Evolutionary conservation across 345 rosid species (phyloP), one percentile per base, ranked within the genome.

Genomic region (Nasturtium officinale): DNA sequence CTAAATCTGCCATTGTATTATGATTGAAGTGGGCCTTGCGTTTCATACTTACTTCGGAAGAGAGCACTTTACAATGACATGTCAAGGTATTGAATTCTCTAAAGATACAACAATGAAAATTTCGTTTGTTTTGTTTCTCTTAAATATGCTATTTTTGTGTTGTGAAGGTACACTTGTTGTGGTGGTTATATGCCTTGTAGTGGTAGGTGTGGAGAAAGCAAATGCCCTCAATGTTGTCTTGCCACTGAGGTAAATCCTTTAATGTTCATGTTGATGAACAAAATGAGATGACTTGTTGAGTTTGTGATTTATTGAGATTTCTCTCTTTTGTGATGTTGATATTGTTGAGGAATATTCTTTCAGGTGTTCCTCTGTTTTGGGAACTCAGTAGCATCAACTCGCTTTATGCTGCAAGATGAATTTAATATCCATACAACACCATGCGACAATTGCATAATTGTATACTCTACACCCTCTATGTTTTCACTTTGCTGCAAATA

Each of bases 161-260:
- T 48, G 61, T 21, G 40, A 70, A 92, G 96, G 85, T 92, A 92
- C 69, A 86, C 85, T n/a, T 92, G 98, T 60, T 92, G 98, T 75
- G 98, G 96, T 76, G 98, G 98, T 47, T 92, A 87, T 73, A 83
- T 89, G 97, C 98, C 98, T 21, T 92, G 97, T 47, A 90, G 97
- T 65, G 95, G 95, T 64, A 82, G 65, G 69, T 89, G 95, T 47
- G 89, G 88, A 54, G 95, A 89, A 81, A 80, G 90, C 28, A 62
- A 67, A 40, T 89, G 95, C 72, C 95, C 95, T n/a, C 87, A 89
- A 58, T 7, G 87, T 64, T 89, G 95, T 81, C 91, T 89, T 32
- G 79, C 82, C 72, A 85, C 87, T 28, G 95, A 89, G 95, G 95
- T 89, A 11, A 81, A 8, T 75, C 21, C 50, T 18, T 35, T 5